Evolutionary conservation across 2,329 filamentous ascomycete genomes (phyloP).

Genomic region (Graphilbum sp.): DNA sequence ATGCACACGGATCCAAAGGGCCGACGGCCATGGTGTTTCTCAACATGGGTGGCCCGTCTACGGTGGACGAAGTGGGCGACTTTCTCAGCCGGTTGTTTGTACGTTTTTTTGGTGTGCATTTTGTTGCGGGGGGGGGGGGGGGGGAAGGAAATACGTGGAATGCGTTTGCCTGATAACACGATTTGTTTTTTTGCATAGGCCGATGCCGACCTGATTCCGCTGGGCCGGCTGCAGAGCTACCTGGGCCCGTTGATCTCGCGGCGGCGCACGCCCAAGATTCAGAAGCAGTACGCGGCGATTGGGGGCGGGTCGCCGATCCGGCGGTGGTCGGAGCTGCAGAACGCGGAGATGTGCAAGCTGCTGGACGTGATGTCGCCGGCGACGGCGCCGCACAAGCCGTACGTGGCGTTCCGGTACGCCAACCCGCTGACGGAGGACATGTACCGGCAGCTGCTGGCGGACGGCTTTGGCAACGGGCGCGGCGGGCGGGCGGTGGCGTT

Average conservation of each 20-base stretch:
- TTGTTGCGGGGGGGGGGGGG: no score
- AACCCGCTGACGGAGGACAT: conserved; percentile 87
- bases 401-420: conserved; percentile 93
- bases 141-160: no score
- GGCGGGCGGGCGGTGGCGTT: conserved; percentile 94
- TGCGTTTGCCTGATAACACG: no score
- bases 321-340: conserved; percentile 95
- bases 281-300: conserved; percentile 89
- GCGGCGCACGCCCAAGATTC: conserved; percentile 85
- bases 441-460: conserved; percentile 66
- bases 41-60: conserved; percentile 96
- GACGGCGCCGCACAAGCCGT: conserved; percentile 91
- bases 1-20: conserved; percentile 51
- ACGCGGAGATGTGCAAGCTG: conserved; percentile 90
- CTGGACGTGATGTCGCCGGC: conserved; percentile 81
- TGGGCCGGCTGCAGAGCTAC: conserved; percentile 81
- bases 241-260: conserved; percentile 75
- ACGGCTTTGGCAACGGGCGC: conserved; percentile 78
- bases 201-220: conserved; percentile 87
- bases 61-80: conserved; percentile 69
- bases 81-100: conserved; percentile 90
- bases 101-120: no score
- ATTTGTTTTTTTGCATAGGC: conserved; percentile 33
- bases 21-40: conserved; percentile 97
- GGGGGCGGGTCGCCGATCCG: conserved; percentile 95